Evolutionary conservation across 1,139 yeast species (phyloP).

Genomic region (Debaryomyces subglobosus): DNA sequence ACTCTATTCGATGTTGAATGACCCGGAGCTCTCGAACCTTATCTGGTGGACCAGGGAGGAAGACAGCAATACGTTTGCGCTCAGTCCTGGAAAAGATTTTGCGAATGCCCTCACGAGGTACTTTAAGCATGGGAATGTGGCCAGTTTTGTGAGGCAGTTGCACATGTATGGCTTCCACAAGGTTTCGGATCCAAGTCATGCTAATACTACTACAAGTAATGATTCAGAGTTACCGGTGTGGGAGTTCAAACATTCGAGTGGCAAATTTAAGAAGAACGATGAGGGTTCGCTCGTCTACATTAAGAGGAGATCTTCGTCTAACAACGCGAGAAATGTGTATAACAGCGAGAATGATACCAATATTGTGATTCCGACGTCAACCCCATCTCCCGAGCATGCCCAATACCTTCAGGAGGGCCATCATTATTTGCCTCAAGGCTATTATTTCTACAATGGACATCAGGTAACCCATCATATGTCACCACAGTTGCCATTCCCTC

Average conservation of each 20-base stretch:
- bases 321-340: constrained; percentile 23
- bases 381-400: constrained; percentile 16
- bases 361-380: constrained; percentile 13
- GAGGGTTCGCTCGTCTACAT: constrained; percentile 64
- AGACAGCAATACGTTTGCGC: constrained; percentile 59
- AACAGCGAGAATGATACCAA: constrained; percentile 14
- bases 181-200: constrained; percentile 45
- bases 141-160: constrained; percentile 49
- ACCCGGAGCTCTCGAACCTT: constrained; percentile 46
- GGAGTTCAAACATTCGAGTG: constrained; percentile 89
- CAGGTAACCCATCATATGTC: constrained; percentile 4
- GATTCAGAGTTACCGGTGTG: constrained; percentile 48
- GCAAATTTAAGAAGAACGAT: constrained; percentile 76
- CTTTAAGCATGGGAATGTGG: constrained; percentile 52
- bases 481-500: constrained; percentile 6
- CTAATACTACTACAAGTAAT: neutral
- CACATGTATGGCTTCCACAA: constrained; percentile 57
- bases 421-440: constrained; percentile 4
- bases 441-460: constrained; percentile 3
- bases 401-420: constrained; percentile 5
- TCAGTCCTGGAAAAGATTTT: constrained; percentile 58
- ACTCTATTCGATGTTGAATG: constrained; percentile 60
- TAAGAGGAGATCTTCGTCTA: constrained; percentile 60
- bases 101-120: constrained; percentile 46
- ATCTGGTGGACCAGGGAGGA: constrained; percentile 82